Evolutionary conservation across 495 filamentous ascomycete species (phyloP), one percentile per base, ranked within the genome.

Genomic region (Haplographium delicatum): DNA sequence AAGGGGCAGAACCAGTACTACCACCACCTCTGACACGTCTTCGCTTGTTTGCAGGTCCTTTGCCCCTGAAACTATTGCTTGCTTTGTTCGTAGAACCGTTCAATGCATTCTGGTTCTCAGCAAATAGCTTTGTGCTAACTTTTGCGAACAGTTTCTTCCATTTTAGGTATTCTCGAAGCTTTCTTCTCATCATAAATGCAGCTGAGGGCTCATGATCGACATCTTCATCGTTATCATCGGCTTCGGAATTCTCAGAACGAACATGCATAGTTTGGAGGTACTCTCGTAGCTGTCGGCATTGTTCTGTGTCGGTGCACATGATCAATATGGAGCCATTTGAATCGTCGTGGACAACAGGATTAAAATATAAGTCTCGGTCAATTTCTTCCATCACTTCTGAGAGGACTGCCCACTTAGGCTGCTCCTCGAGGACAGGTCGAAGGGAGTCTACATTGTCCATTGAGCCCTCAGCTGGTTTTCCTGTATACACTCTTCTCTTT

Each of bases 111-210:
- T 91, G 87, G 48, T 87, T 87, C 63, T 91, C 86, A 0, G 74
- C 61, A 53, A 89, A 88, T 1, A 91, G 70, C 10, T 78, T 76
- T 42, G 80, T 79, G 57, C 81, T 89, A 46, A 96, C 85, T 57
- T 88, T 87, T 6, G 89, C 82, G 54, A 97, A 90, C 42, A 91
- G 84, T 44, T 76, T 77, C 70, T 96, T 96, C 93, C 93, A 98
- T 45, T 83, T 79, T 15, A 98, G 77, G 61, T 98, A 98, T 47
- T 86, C 83, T 40, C 94, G 82, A 25, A 98, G 75, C 57, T 82
- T 86, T 44, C 88, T 73, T 50, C 91, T 80, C 87, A 98, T 86
- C 82, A 97, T 88, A 38, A 91, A 86, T 7, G 79, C 73, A 11
- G 82, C 91, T 15, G 89, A 93, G 16, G 85, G 76, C 51, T 74